These are phyloP conservation scores for Mycena filopes DNA, from an alignment of 768 basidiomycete species.

Conservation along the genomic window DNA sequence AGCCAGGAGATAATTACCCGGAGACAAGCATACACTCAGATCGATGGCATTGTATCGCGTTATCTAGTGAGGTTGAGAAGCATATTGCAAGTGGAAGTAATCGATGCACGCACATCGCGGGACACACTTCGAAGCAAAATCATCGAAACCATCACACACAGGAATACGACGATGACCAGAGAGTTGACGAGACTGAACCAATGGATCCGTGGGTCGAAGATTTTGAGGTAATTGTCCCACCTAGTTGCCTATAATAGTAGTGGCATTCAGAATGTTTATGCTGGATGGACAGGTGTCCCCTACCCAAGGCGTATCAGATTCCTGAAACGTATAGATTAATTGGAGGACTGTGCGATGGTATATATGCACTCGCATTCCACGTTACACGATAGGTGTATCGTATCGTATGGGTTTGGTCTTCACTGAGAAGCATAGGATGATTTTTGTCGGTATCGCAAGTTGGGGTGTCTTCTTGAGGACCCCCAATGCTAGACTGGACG, in stretches of 20 bases:
- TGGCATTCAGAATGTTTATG: neutral
- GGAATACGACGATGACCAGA: slow-evolving; percentile 88
- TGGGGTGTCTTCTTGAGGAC: slow-evolving; percentile 58
- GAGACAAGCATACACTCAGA: slow-evolving; percentile 67
- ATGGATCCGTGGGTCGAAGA: slow-evolving; percentile 94
- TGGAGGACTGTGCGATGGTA: slow-evolving; percentile 4
- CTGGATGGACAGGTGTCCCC: slow-evolving; percentile 8
- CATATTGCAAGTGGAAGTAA: slow-evolving; percentile 4
- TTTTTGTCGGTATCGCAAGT: slow-evolving; percentile 62
- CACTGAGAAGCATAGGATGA: slow-evolving; percentile 67
- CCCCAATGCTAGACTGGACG: slow-evolving; percentile 69
- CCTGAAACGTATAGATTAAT: slow-evolving; percentile 51
- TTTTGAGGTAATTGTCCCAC: slow-evolving; percentile 97
- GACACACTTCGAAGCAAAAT: slow-evolving; percentile 87
- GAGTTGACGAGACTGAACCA: slow-evolving; percentile 98
- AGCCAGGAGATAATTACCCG: neutral
- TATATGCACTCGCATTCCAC: slow-evolving; percentile 73
- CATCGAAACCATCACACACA: slow-evolving; percentile 94
- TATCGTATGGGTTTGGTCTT: slow-evolving; percentile 68
- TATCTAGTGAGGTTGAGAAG: slow-evolving; percentile 61
- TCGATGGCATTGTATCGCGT: slow-evolving; percentile 96
- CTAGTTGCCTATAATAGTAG: slow-evolving; percentile 76
- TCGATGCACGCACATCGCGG: slow-evolving; percentile 73
- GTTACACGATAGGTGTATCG: slow-evolving; percentile 90
- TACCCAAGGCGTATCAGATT: slow-evolving; percentile 90